Evolutionary conservation across 1,284 basidiomycete genomes (phyloP).

Genomic region (Marasmius sp.): DNA sequence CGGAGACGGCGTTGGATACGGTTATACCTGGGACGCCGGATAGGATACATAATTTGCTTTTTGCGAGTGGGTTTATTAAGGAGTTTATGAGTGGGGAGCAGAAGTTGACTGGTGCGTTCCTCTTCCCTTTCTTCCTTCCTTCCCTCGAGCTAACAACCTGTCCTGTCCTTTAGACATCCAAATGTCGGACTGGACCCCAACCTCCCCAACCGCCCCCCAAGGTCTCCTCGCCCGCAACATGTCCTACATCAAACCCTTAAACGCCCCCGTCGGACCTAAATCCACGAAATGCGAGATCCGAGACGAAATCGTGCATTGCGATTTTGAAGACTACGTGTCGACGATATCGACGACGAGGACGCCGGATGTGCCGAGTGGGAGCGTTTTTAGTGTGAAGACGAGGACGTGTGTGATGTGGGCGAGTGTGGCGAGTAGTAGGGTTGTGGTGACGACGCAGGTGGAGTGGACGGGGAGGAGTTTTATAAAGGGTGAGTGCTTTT

Average conservation of each 20-base stretch:
- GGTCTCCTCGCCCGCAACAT: conserved; percentile 77
- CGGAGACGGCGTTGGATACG: conserved; percentile 75
- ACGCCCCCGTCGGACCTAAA: conserved; percentile 87
- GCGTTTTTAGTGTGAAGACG: conserved; percentile 92
- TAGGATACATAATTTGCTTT: conserved; percentile 95
- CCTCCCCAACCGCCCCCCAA: conserved; percentile 52
- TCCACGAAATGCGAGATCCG: conserved; percentile 93
- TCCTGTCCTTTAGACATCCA: conserved; percentile 70
- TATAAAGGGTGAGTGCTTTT: conserved; percentile 74
- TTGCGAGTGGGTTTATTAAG: conserved; percentile 94
- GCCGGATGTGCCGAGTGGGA: conserved; percentile 93
- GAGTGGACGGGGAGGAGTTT: conserved; percentile 98
- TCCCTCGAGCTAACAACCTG: not conserved
- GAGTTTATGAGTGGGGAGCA: conserved; percentile 89
- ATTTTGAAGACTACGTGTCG: conserved; percentile 83
- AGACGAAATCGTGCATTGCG: conserved; percentile 81
- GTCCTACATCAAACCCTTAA: conserved; percentile 95
- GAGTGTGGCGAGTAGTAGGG: conserved; percentile 70
- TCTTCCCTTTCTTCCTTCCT: conserved; percentile 1
- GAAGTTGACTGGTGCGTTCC: conserved; percentile 77
- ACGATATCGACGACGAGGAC: conserved; percentile 91
- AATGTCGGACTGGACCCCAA: conserved; percentile 87
- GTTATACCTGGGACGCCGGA: conserved; percentile 89
- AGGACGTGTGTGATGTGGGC: conserved; percentile 95
- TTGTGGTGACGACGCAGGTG: conserved; percentile 88